Base-by-base conservation (phyloP, 2,329 filamentous ascomycete species). In the Arthrobotrys megalospora region DNA sequence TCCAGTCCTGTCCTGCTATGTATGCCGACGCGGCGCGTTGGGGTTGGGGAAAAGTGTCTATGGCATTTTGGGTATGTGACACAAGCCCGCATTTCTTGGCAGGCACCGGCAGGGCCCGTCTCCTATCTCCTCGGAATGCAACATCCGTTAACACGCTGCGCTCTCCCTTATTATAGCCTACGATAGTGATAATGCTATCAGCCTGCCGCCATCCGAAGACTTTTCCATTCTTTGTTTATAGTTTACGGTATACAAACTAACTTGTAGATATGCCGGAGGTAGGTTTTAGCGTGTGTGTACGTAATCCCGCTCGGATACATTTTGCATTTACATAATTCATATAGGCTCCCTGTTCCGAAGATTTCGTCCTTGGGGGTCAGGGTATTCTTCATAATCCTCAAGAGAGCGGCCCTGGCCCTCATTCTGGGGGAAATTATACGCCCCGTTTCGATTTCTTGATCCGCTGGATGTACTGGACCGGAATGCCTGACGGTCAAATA, bases 51-150 rank as follows among this genome's bases (percentile, higher is more conserved):
- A 43, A 43, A 60, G 36, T 34, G 36, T 60, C 55, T 60, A 60
- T 60, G 55, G 55, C 55, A 19, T 60, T 60, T 60, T 60, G 36
- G 55, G 55, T 60, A 60, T 60, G 55, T 60, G 55, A 60, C 55
- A 60, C 55, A 43, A 60, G 36, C 55, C 16, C 55, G 55, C 55
- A 60, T 41, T 28, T 28, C 55, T 60, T 60, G 55, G 55, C 55
- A 60, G 55, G 55, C 55, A 60, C 55, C 55, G 16, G 55, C 55
- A 43, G 38, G 19, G 12, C 24, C 50, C 47, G 21, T 36, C 24
- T 5, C 24, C 48, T 14, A 6, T 45, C 41, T 45, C 41, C 41
- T 48, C 45, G 45, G 45, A 52, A 14, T 28, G 48, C 48, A 52
- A 52, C 48, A 12, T 38, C 36, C 36, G 36, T 38, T 28, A 28